Percentiles rank a stretch among this genome's conserved stretches.
Conservation (phyloP, 2,329 filamentous ascomycete species). For the Bipolaris gigantea region DNA sequence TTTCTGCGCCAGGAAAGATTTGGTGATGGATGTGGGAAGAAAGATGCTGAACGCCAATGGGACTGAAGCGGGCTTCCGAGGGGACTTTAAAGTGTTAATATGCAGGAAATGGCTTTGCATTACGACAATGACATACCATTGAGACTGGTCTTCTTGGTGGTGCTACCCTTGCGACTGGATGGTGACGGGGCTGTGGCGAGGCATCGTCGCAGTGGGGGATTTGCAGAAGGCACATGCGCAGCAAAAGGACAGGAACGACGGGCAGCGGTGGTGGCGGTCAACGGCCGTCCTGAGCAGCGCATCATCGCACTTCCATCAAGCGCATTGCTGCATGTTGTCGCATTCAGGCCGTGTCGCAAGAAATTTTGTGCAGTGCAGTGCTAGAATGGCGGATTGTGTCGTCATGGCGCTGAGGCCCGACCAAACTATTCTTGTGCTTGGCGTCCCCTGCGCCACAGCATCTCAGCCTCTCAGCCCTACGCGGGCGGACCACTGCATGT, state of each 20-base stretch:
- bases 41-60: constrained; percentile 92
- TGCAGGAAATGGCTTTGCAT: too few relatives aligned
- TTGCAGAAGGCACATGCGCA: constrained; percentile 15
- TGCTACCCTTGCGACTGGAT: constrained; percentile 1
- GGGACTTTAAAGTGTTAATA: constrained; percentile 30
- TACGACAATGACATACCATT: constrained; percentile 21
- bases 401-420: background rate
- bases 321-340: constrained; percentile 33
- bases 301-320: constrained; percentile 24
- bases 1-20: constrained; percentile 67
- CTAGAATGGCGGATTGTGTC: background rate
- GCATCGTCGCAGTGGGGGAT: constrained; percentile 26
- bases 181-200: constrained; percentile 27
- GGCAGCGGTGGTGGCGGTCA: constrained; percentile 25
- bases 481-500: background rate
- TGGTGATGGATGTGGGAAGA: constrained; percentile 81
- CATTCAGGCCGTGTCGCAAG: background rate
- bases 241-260: constrained; percentile 22
- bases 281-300: constrained; percentile 33
- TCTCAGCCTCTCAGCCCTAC: constrained; percentile 11
- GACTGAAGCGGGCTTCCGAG: constrained; percentile 75
- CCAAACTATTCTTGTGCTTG: constrained; percentile 2
- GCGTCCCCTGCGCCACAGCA: background rate
- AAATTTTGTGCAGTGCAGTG: background rate
- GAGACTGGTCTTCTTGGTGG: constrained; percentile 9